A percentile compares a stretch with the other conserved stretches of the same genome.
Conservation (phyloP, 306 rosid species). For the Cicer judaicum region DNA sequence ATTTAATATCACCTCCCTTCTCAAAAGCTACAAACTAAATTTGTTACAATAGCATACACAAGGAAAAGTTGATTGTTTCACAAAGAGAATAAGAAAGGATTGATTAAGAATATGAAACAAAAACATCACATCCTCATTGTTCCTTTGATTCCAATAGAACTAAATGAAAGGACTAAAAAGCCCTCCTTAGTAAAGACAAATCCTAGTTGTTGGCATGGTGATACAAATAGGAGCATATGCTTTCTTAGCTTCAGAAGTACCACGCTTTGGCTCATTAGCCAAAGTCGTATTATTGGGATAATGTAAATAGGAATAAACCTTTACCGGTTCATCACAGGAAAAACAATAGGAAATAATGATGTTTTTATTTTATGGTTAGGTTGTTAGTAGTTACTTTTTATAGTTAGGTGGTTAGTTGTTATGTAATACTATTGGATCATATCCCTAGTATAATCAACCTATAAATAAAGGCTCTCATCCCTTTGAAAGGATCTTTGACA, state of each 20-base stretch:
- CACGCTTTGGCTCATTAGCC: slow-evolving; percentile 50
- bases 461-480: too few relatives aligned
- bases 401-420: too few relatives aligned
- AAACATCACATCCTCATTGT: slow-evolving; percentile 38
- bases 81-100: slow-evolving; percentile 23
- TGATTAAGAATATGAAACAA: slow-evolving; percentile 28
- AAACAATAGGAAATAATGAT: too few relatives aligned
- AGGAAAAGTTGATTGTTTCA: slow-evolving; percentile 42
- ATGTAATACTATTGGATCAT: too few relatives aligned
- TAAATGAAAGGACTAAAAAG: neutral
- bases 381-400: too few relatives aligned
- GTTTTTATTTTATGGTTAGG: too few relatives aligned
- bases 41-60: slow-evolving; percentile 3
- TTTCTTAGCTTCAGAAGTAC: slow-evolving; percentile 58
- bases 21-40: slow-evolving; percentile 1
- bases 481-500: too few relatives aligned
- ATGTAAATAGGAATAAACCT: too few relatives aligned
- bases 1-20: neutral
- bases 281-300: neutral
- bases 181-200: slow-evolving; percentile 49
- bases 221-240: slow-evolving; percentile 60
- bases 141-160: slow-evolving; percentile 22
- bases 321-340: too few relatives aligned
- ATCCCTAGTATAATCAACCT: too few relatives aligned
- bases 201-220: slow-evolving; percentile 62